Percentiles rank a stretch among this genome's conserved stretches.
phyloP scores from a whole-genome alignment of 2,329 filamentous ascomycete species.

The Meredithiella fracta region DNA sequence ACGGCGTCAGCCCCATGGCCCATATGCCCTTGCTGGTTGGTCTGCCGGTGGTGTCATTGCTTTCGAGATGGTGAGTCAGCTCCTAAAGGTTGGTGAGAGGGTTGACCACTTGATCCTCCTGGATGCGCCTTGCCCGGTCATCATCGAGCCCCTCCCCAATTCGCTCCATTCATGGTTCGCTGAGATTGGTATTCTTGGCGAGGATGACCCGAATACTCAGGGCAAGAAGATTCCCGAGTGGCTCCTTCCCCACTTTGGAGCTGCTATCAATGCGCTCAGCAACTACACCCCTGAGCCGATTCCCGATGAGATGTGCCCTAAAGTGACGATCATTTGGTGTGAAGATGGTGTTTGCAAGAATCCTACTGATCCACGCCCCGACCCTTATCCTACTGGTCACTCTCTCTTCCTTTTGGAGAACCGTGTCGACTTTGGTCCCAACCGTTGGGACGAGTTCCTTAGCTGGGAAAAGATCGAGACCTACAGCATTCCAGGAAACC shows the following conservation, averaged over 20 bases:
- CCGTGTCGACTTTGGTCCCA: conserved; percentile 52
- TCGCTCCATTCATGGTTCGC: conserved; percentile 56
- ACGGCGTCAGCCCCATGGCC: conserved; percentile 50
- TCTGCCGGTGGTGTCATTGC: conserved; percentile 61
- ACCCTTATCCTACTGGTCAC: conserved; percentile 41
- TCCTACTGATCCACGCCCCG: conserved; percentile 47
- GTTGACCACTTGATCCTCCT: conserved; percentile 48
- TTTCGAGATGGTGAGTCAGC: conserved; percentile 46
- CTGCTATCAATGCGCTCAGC: conserved; percentile 50
- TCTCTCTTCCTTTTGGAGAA: conserved; percentile 59
- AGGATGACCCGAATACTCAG: conserved; percentile 30
- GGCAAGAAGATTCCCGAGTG: conserved; percentile 43
- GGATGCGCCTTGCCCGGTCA: conserved; percentile 49
- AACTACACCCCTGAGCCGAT: conserved; percentile 52
- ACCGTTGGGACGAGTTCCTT: conserved; percentile 52
- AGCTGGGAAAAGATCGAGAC: conserved; percentile 44
- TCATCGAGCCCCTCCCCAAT: conserved; percentile 48
- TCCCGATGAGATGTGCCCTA: conserved; percentile 40
- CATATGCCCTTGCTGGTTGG: conserved; percentile 56
- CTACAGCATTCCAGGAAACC: conserved; percentile 53
- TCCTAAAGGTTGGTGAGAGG: conserved; percentile 38
- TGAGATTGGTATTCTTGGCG: conserved; percentile 53
- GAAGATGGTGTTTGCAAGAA: conserved; percentile 56
- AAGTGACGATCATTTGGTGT: conserved; percentile 52
- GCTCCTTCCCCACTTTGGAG: conserved; percentile 57